Percentiles rank a stretch among this genome's conserved stretches.
phyloP scores from a whole-genome alignment of 1,284 basidiomycete species.

The Anthracocystis walkeri region DNA sequence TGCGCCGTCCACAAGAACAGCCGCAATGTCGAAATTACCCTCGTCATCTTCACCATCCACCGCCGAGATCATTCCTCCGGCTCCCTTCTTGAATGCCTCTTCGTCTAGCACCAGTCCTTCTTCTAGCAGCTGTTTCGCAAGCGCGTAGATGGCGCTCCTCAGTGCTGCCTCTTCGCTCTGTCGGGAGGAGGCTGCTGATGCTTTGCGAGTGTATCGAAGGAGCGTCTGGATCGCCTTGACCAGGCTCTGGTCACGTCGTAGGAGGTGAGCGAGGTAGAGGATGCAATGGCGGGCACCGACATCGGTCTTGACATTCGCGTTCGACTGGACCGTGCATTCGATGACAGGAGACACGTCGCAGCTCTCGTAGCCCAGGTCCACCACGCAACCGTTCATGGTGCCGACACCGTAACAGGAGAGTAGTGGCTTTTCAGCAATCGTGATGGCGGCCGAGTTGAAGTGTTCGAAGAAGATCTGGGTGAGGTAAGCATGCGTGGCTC shows the following conservation, averaged over 20 bases:
- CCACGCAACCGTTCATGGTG: slow-evolving; percentile 80
- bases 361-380: slow-evolving; percentile 83
- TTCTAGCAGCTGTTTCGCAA: slow-evolving; percentile 58
- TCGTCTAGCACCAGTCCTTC: slow-evolving; percentile 55
- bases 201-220: slow-evolving; percentile 54
- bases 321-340: slow-evolving; percentile 75
- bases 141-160: slow-evolving; percentile 31
- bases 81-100: slow-evolving; percentile 44
- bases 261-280: slow-evolving; percentile 63
- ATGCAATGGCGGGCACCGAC: slow-evolving; percentile 63
- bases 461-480: slow-evolving; percentile 92
- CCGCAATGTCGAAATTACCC: slow-evolving; percentile 76
- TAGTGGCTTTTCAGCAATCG: slow-evolving; percentile 85
- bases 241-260: slow-evolving; percentile 59
- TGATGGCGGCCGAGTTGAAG: slow-evolving; percentile 90
- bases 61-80: slow-evolving; percentile 34
- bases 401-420: slow-evolving; percentile 86
- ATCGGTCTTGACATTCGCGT: slow-evolving; percentile 52
- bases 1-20: slow-evolving; percentile 70
- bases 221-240: slow-evolving; percentile 56
- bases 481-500: slow-evolving; percentile 79
- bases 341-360: slow-evolving; percentile 84
- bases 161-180: slow-evolving; percentile 33
- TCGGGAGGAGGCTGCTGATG: slow-evolving; percentile 18
- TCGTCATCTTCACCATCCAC: slow-evolving; percentile 78